Evolutionary conservation across 768 basidiomycete genomes (phyloP).

Genomic region (Termitomyces sp.): DNA sequence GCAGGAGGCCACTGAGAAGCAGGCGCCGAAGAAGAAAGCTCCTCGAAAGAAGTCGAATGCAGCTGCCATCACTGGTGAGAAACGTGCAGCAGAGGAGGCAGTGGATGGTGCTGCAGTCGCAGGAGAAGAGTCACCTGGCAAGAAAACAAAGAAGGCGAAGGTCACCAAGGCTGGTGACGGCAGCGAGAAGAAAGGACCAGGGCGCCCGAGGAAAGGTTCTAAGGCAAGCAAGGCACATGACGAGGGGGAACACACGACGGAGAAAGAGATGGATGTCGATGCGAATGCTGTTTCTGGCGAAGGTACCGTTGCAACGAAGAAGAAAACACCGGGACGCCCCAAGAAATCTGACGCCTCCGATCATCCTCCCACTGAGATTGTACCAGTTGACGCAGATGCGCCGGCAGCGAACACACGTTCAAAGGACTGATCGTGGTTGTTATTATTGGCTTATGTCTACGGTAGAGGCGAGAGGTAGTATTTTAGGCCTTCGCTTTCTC

Average conservation of each 20-base stretch:
- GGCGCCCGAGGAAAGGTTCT: slow-evolving; percentile 14
- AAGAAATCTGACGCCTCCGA: slow-evolving; percentile 10
- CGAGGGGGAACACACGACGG: neutral
- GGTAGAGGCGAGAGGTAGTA: too few relatives aligned
- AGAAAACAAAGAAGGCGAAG: slow-evolving; percentile 22
- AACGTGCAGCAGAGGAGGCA: slow-evolving; percentile 9
- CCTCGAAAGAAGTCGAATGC: slow-evolving; percentile 10
- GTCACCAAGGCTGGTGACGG: neutral
- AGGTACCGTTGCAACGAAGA: slow-evolving; percentile 1
- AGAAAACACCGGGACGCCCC: slow-evolving; percentile 4
- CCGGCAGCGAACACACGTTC: slow-evolving; percentile 15
- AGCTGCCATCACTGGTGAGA: slow-evolving; percentile 8
- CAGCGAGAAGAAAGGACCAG: slow-evolving; percentile 13
- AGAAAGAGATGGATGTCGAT: neutral
- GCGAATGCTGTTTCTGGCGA: neutral
- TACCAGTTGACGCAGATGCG: neutral
- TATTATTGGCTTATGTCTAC: neutral
- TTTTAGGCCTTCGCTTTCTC: neutral
- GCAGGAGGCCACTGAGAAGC: neutral
- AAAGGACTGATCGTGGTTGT: slow-evolving; percentile 1
- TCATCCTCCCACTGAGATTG: neutral
- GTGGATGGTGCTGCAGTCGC: slow-evolving; percentile 3
- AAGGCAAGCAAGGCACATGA: slow-evolving; percentile 6
- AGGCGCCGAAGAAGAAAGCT: slow-evolving; percentile 5
- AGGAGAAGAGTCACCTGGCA: slow-evolving; percentile 15